Base-by-base conservation (phyloP, 257 asterid species). In the Solanum rostratum region DNA sequence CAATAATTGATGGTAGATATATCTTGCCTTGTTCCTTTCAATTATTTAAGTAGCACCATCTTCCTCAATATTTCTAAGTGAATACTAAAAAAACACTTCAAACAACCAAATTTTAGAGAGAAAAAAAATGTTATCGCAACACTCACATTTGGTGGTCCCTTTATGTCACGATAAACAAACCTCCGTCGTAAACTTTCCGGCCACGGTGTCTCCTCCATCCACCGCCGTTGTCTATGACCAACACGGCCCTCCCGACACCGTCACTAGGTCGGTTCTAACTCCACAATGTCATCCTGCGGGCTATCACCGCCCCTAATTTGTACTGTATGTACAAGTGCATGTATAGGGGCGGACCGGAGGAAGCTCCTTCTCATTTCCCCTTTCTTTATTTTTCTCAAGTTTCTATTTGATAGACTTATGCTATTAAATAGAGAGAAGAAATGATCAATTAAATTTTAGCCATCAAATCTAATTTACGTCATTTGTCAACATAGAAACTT, bases 231-330 rank as follows among this genome's bases (percentile, higher is more conserved):
- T 96, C 68, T 96, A 96, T 91, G 92, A 93, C 18, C 91, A 92
- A 85, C 96, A 92, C 55, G 99, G 99, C 50, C 90, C 96, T 76
- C 99, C 99, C 4, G 97, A 92, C 69, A 59, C 92, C 87, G 96
- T 96, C 80, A 84, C 87, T 12, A 86, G 86, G 88, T 86, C 8
- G 33, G 62, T 62, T n/a, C 79, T 69, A 69, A 29, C 2, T 68
- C 39, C n/a, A 68, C 27, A 68, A 10, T 19, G 27, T 39, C 18
- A 15, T 46, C 15, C 15, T 46, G 2, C 1, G 2, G 2, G 10
- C 11, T 18, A 19, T 10, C 60, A 54, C 55, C 20, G 6, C 55
- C 55, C 55, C 3, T 14, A 2, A 43, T 43, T 43, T 9, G 10
- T 43, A 46, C 52, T 46, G 15, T 46, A 46, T 1, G 52, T 46